phyloP scores from a whole-genome alignment of 495 filamentous ascomycete species.

The Aspergillus incahuasiensis region DNA sequence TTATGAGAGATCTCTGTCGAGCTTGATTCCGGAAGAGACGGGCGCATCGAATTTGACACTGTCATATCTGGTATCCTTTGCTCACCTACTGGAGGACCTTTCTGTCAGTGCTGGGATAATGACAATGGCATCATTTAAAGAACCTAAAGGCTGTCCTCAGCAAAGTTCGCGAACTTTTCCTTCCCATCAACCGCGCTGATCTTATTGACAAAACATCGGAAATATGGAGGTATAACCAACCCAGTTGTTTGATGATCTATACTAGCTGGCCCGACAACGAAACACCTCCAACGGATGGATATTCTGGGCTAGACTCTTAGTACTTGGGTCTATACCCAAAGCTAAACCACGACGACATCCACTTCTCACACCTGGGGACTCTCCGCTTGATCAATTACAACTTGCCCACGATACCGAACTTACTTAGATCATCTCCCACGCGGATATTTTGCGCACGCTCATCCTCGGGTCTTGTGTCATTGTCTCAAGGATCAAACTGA shows the following conservation, averaged over 20 bases:
- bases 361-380: neutral
- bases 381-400: neutral
- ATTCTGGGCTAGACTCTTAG: neutral
- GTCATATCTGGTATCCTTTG: no score
- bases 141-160: no score
- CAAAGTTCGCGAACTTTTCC: no score
- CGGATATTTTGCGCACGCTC: neutral
- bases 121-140: no score
- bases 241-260: neutral
- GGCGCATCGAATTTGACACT: no score
- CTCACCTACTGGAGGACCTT: no score
- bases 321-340: neutral
- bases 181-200: no score
- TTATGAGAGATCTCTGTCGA: no score
- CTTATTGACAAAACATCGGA: no score
- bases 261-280: neutral
- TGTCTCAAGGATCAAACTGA: neutral
- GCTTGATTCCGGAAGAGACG: no score
- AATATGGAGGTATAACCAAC: no score
- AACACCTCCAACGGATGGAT: neutral
- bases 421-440: neutral
- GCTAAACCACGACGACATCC: neutral
- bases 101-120: no score
- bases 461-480: neutral
- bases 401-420: neutral